phyloP scores from a whole-genome alignment of 73 alveolate species.

The Blepharisma japonicum region DNA sequence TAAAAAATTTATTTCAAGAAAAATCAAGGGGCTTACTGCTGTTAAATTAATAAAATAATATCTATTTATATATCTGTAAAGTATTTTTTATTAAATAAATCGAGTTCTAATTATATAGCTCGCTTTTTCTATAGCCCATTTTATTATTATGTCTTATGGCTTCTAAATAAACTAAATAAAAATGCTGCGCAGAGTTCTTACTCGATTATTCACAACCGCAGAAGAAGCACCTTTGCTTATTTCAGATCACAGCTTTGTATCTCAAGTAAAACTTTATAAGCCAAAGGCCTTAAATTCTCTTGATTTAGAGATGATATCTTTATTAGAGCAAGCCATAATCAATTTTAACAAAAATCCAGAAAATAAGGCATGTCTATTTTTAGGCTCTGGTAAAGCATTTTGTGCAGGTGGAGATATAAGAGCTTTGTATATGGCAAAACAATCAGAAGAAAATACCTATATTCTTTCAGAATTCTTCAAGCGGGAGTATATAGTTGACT shows the following conservation, averaged over 20 bases:
- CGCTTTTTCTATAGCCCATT: too few species aligned
- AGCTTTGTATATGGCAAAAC: constrained; percentile 60
- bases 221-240: not conserved
- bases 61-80: too few species aligned
- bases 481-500: constrained; percentile 69
- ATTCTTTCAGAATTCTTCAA: constrained; percentile 47
- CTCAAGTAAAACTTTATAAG: constrained; percentile 36
- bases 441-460: constrained; percentile 40
- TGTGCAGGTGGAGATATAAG: constrained; percentile 95
- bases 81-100: too few species aligned
- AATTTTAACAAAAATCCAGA: constrained; percentile 35
- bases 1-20: too few species aligned
- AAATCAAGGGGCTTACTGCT: too few species aligned
- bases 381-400: constrained; percentile 83
- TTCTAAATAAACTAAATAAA: not conserved
- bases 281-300: constrained; percentile 75
- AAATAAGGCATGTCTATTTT: constrained; percentile 62
- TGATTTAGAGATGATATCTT: constrained; percentile 70
- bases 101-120: too few species aligned
- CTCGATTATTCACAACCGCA: not conserved
- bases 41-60: too few species aligned
- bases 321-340: constrained; percentile 39
- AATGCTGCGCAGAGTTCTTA: not conserved
- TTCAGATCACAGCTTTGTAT: not conserved
- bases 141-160: too few species aligned